Base-by-base conservation (phyloP, 805 yeast species). In the Spencermartinsiella europaea region DNA sequence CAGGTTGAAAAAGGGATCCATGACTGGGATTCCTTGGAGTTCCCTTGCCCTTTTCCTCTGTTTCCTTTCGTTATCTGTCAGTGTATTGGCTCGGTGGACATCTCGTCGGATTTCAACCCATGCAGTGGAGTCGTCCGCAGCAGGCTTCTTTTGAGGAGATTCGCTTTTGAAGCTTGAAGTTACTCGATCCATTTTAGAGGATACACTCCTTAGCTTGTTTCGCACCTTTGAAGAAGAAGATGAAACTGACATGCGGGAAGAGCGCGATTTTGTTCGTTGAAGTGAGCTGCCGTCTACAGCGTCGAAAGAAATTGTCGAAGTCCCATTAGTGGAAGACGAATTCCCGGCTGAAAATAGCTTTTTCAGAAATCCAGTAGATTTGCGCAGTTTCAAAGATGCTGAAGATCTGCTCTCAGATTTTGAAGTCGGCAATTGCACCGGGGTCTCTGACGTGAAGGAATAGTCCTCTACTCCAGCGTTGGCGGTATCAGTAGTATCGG, bases 11-110 rank as follows among this genome's bases (percentile, higher is more conserved):
- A 56, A 53, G 77, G 34, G 95, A 83, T 61, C 85, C 84, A 52
- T 81, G 59, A 45, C 84, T 72, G 22, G 82, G 63, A 50, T 80
- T 76, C 52, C 86, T 74, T 48, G 84, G 74, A 55, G 75, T 76
- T 58, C 77, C 72, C 37, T 83, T 63, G 16, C 49, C 28, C 42
- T 45, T 45, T 85, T 81, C 54, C 98, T 75, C 14, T 73, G 69
- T 44, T 80, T 82, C 49, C 84, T 80, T 51, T 90, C 96, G 45
- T 73, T 74, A 4, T 78, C 68, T 2, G 84, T 76, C 20, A 87
- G 66, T 0, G 95, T 76, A 52, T 80, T 81, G 46, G 89, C 80
- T 56, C 97, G 74, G 61, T 83, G 78, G 44, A 89, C 64, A 54
- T 81, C 90, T 40, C 78, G 67, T 40, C 75, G 72, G 14, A 72